Evolutionary conservation across 169 alveolate genomes (phyloP), one percentile per base, ranked within the genome.

Genomic region (Eimeria mitis): DNA sequence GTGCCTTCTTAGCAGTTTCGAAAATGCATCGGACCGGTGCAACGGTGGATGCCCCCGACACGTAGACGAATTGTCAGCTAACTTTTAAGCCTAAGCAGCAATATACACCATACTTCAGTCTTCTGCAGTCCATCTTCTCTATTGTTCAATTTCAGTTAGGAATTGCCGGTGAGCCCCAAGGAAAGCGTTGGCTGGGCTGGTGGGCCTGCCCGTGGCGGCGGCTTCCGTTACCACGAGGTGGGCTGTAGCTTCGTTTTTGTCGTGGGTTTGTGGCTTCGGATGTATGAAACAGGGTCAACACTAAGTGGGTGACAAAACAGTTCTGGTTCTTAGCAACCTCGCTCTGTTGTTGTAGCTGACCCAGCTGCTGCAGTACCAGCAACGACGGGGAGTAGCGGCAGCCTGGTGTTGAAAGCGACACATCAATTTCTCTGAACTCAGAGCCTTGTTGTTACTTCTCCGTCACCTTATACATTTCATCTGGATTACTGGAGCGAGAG

Each of bases 121-220:
- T 40, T 16, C 54, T 40, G 23, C 34, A 19, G 34, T 21, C 21
- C 56, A 7, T 73, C 19, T 73, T 44, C 13, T 42, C n/a, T 40
- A 73, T 6, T 37, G 83, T 59, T n/a, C 28, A 61, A 54, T 56
- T 84, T 84, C 70, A 49, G 3, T 19, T 37, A 37, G 76, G 89
- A 79, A 79, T 40, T 40, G 40, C 31, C 5, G 54, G 52, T 14
- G 83, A 73, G 83, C 83, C 83, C 83, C 83, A 73, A 40, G 4
- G 83, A 40, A 73, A 73, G 83, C 56, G 92, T 87, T 87, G 92
- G 92, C 92, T 87, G 92, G 92, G 92, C 92, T 87, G 91, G 31
- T 31, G 91, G 91, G 91, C 91, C 91, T 84, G 91, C 75, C 59
- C 75, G n/a, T 56, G 52, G 91, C 91, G 70, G 92, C 92, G 79